A percentile compares a stretch with the other conserved stretches of the same genome.
These are phyloP conservation scores for Fusarium heterosporum DNA, from an alignment of 2,329 filamentous ascomycete species.

Conservation along the genomic window DNA sequence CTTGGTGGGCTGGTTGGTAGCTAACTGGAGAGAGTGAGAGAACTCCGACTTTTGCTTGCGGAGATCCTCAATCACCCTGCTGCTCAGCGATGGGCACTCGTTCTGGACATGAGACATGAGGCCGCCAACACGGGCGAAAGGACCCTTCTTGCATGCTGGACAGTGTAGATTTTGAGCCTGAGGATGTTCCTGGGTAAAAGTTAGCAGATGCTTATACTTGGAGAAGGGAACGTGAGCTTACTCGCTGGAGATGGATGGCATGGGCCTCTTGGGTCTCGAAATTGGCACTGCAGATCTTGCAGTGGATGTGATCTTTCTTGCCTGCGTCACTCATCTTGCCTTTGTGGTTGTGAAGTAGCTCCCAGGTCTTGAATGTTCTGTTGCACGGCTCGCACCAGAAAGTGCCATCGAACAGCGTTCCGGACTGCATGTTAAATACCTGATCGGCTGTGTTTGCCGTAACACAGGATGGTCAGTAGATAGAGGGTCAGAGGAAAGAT, in stretches of 20 bases:
- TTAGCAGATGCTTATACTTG: slow-evolving; percentile 12
- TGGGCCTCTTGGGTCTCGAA: slow-evolving; percentile 52
- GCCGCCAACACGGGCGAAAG: slow-evolving; percentile 52
- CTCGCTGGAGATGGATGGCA: slow-evolving; percentile 52
- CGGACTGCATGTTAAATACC: slow-evolving; percentile 32
- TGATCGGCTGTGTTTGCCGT: neutral
- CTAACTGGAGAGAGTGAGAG: slow-evolving; percentile 45
- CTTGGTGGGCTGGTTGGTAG: slow-evolving; percentile 47
- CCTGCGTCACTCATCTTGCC: slow-evolving; percentile 42
- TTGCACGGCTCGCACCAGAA: slow-evolving; percentile 50
- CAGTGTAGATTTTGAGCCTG: slow-evolving; percentile 58
- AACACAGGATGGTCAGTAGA: neutral
- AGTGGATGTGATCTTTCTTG: slow-evolving; percentile 51
- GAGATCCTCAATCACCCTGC: slow-evolving; percentile 48
- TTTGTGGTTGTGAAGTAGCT: slow-evolving; percentile 49
- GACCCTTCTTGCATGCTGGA: slow-evolving; percentile 57
- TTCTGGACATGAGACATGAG: slow-evolving; percentile 62
- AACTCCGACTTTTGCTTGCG: slow-evolving; percentile 56
- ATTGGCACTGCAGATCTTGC: slow-evolving; percentile 53
- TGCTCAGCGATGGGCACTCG: slow-evolving; percentile 54
- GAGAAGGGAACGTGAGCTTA: slow-evolving; percentile 34
- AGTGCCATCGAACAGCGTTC: slow-evolving; percentile 15
- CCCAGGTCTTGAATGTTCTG: slow-evolving; percentile 42
- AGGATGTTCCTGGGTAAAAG: slow-evolving; percentile 52
- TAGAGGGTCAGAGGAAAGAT: neutral